Evolutionary conservation across 371 early-diverging fungal species (phyloP).

Genomic region (Rhizopus stolonifer): DNA sequence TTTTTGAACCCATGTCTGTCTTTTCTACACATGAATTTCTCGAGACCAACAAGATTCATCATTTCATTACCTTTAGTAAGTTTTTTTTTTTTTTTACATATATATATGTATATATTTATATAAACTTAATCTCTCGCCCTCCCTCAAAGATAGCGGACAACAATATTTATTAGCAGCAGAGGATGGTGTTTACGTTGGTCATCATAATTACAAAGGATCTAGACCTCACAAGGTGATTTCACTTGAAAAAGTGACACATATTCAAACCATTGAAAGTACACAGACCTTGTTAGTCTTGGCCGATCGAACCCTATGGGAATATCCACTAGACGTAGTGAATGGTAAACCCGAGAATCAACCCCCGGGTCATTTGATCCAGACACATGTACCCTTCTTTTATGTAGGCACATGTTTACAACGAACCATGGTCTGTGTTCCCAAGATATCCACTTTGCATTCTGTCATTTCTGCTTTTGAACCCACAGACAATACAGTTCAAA

Average conservation of each 20-base stretch:
- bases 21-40: slow-evolving; percentile 23
- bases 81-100: slow-evolving; percentile 3
- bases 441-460: slow-evolving; percentile 24
- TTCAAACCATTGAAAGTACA: slow-evolving; percentile 39
- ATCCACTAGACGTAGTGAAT: slow-evolving; percentile 35
- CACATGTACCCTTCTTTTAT: slow-evolving; percentile 42
- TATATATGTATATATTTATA: too few relatives aligned
- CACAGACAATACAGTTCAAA: background rate
- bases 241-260: slow-evolving; percentile 32
- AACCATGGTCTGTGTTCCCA: slow-evolving; percentile 43
- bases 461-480: background rate
- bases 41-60: slow-evolving; percentile 27
- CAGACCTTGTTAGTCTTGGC: slow-evolving; percentile 40
- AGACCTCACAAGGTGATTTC: slow-evolving; percentile 34
- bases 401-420: slow-evolving; percentile 36
- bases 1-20: slow-evolving; percentile 59
- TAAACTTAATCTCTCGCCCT: too few relatives aligned
- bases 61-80: slow-evolving; percentile 47
- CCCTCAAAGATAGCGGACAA: slow-evolving; percentile 44
- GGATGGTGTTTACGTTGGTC: slow-evolving; percentile 45
- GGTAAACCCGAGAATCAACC: slow-evolving; percentile 34
- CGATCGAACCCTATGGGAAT: slow-evolving; percentile 41
- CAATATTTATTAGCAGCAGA: slow-evolving; percentile 44
- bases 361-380: slow-evolving; percentile 30
- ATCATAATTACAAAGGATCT: slow-evolving; percentile 15